Base-by-base conservation (phyloP, 176 grass and related monocot species). In the Raddia guianensis region DNA sequence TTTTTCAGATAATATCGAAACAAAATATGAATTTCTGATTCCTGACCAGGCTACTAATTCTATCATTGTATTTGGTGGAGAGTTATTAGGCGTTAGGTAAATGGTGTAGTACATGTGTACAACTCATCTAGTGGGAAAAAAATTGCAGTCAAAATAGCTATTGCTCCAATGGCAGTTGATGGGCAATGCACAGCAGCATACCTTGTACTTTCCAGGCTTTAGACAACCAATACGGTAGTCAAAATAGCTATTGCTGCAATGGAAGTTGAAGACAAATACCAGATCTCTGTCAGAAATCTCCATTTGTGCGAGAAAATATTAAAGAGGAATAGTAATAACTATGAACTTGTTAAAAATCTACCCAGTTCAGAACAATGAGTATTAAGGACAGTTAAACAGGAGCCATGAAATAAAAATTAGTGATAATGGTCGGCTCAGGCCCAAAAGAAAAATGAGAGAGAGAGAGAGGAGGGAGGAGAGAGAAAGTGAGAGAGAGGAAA, bases 251-350 rank as follows among this genome's bases (percentile, higher is more conserved):
- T 89, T 94, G 58, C 67, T 87, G 50, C 95, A 98, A 65, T 98
- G 95, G 83, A 98, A 98, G 81, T 98, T 98, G 88, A 98, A 94
- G 57, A 98, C 86, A 85, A 98, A 98, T 68, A 98, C 86, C 80
- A 94, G 84, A 59, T 98, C 80, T 33, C 88, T 68, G 86, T 84
- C 70, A 75, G 70, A 66, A 86, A 73, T 48, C 42, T 83, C 27
- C 45, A 32, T 67, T 69, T 11, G 12, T 77, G 8, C 57, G 53
- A 72, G 4, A 58, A 40, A 50, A 76, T 70, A 65, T 46, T 43
- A 65, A 67, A 67, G 52, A 76, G 42, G 53, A 16, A 47, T 48
- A 58, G 18, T 14, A 70, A 49, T 77, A 12, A 82, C 70, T 35
- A 82, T 82, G 15, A 88, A 83, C 9, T 72, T 58, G 21, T 9